A percentile compares a stretch with the other conserved stretches of the same genome.
These are phyloP conservation scores for Cylindrodendrum hubeiense DNA, from an alignment of 2,329 filamentous ascomycete species.

Conservation along the genomic window DNA sequence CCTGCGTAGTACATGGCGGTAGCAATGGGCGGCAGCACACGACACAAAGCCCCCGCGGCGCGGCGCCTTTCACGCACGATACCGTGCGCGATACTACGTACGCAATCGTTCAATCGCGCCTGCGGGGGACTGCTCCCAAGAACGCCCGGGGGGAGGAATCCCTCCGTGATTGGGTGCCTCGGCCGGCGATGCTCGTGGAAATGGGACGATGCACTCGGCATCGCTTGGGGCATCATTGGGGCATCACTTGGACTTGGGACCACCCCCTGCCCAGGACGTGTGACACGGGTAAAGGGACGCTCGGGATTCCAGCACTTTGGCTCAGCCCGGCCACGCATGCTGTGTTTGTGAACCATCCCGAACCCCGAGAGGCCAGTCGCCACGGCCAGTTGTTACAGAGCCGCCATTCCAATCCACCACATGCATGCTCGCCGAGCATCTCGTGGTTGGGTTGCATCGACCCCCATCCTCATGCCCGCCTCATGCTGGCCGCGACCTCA, in stretches of 20 bases:
- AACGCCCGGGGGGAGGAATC: neutral
- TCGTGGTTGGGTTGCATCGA: constrained; percentile 10
- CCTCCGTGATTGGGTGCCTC: constrained; percentile 17
- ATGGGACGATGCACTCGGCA: constrained; percentile 17
- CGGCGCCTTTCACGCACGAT: neutral
- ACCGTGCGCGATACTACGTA: neutral
- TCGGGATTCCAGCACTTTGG: constrained; percentile 13
- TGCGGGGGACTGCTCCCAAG: neutral
- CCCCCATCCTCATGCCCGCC: neutral
- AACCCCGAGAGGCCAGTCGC: constrained; percentile 1
- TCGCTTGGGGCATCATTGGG: neutral
- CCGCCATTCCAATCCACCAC: neutral
- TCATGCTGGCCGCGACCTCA: too few species aligned
- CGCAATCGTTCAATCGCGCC: neutral
- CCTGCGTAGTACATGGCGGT: too few species aligned
- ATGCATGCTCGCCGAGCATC: neutral
- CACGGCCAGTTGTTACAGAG: too few species aligned
- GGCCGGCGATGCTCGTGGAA: neutral
- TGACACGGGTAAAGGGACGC: constrained; percentile 13
- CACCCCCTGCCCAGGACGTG: constrained; percentile 1
- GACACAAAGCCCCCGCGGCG: neutral
- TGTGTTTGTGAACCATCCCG: neutral
- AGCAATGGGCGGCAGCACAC: too few species aligned
- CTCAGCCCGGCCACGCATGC: constrained; percentile 2
- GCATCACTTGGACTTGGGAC: too few species aligned